Evolutionary conservation across 768 basidiomycete species (phyloP), one percentile per base, ranked within the genome.

Genomic region (Lactarius deliciosus): DNA sequence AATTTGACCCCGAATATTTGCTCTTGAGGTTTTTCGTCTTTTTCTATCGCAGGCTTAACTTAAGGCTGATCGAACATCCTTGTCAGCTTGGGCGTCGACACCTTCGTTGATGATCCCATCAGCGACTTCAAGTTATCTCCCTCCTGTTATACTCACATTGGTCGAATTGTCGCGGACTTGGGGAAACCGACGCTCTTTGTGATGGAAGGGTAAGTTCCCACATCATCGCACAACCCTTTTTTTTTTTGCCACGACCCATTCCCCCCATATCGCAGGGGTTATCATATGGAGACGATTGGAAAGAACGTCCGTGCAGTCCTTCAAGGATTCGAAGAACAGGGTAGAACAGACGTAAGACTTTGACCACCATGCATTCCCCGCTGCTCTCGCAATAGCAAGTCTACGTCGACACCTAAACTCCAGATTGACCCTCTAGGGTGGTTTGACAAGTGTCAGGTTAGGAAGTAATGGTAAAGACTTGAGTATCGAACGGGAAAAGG

Each of bases 71-170:
- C 18, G 57, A n/a, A 43, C 60, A 11, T n/a, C 13, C 16, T 47
- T 22, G 28, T 54, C 63, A 76, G 75, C 11, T 73, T 77, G 25
- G 78, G 78, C 28, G 76, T 77, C 40, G 76, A 79, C 65, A 78
- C 76, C 5, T 77, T 71, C 68, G 50, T 57, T 1, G 74, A 74
- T 63, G 75, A 78, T 43, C 76, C 76, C 28, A 69, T 77, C 32
- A 71, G 75, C 43, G 70, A 74, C 34, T 76, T 78, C 70, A 61
- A 64, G n/a, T 47, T 77, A 54, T 73, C 76, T 22, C 57, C 53
- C 13, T 60, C 60, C 9, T 75, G 72, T 10, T 78, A 78, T 50
- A 47, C 69, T 20, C 41, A 60, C 28, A 76, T 78, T 34, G 75
- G 76, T 16, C 45, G 47, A 40, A 25, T 69, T 10, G 72, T 77